Base-by-base conservation (phyloP, 306 rosid genomes). In the Glycine tomentella region DNA sequence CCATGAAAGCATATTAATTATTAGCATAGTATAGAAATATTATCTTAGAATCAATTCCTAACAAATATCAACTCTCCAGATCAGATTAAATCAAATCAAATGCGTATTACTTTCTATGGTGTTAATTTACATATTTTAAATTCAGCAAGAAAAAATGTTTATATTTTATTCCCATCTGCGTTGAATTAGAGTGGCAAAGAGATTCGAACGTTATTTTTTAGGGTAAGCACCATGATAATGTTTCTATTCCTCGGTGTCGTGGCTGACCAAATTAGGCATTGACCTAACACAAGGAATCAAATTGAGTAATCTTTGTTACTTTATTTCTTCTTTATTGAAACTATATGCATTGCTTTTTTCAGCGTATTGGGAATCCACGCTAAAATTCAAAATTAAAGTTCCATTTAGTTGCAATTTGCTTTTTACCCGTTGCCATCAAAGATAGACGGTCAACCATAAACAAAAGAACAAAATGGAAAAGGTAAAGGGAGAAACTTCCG, bases 231-330 rank as follows among this genome's bases (percentile, higher is more conserved):
- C 76, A 83, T 81, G 74, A 83, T 76, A 76, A 64, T 72, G 83
- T 80, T 57, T 75, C 69, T 62, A 34, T 79, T 75, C 70, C 76
- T 52, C 36, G 70, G 44, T 59, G 81, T 15, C 44, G 74, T 75
- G 81, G 76, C 80, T 64, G 80, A 49, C 51, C 83, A 64, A 50
- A 76, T 46, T 76, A 80, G 87, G 80, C 77, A 83, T 86, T 83
- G 87, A 86, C 87, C 87, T 75, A 86, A 71, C 70, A 74, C 69
- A 76, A 71, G 66, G 73, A 79, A 67, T 58, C 89, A 15, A 64
- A 77, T 64, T 81, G 77, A 75, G 82, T 38, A 69, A 16, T 75
- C 80, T 63, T 42, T 31, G 72, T 36, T 74, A 62, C 72, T 74
- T 50, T 56, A 7, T 69, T 71, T 76, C 79, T 56, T 64, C 80